Conservation (phyloP, 2,329 filamentous ascomycete species). For the Neofusicoccum parvum region DNA sequence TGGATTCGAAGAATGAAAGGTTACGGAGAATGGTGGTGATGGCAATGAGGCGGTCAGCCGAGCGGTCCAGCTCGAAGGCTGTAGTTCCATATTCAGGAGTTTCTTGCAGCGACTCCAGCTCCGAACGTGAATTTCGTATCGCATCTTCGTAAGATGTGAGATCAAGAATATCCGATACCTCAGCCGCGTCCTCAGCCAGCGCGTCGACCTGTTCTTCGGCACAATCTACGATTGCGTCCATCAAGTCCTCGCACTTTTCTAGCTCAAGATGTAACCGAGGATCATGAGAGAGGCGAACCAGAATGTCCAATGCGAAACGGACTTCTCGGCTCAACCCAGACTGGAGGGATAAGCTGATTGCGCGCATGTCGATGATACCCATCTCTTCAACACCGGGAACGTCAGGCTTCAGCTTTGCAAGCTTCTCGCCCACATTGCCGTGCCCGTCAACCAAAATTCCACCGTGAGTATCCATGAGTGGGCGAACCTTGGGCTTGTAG, state of each 20-base stretch:
- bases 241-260: slow-evolving; percentile 78
- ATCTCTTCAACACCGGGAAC: slow-evolving; percentile 76
- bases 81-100: slow-evolving; percentile 72
- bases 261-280: slow-evolving; percentile 67
- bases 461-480: slow-evolving; percentile 59
- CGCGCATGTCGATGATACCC: slow-evolving; percentile 86
- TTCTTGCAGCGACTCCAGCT: slow-evolving; percentile 72
- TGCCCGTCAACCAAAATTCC: slow-evolving; percentile 71
- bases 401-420: slow-evolving; percentile 71
- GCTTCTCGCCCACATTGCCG: slow-evolving; percentile 64
- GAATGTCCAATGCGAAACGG: slow-evolving; percentile 82
- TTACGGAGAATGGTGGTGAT: slow-evolving; percentile 93
- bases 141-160: slow-evolving; percentile 87
- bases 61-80: slow-evolving; percentile 80
- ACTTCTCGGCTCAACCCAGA: slow-evolving; percentile 88
- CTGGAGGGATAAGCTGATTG: slow-evolving; percentile 84
- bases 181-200: slow-evolving; percentile 79
- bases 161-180: slow-evolving; percentile 84
- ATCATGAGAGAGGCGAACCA: slow-evolving; percentile 71
- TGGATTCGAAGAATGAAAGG: slow-evolving; percentile 80
- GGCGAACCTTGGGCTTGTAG: slow-evolving; percentile 40
- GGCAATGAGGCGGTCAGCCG: slow-evolving; percentile 84
- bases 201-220: slow-evolving; percentile 85
- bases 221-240: slow-evolving; percentile 86
- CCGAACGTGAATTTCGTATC: slow-evolving; percentile 73